A percentile compares a stretch with the other conserved stretches of the same genome.
phyloP scores from a whole-genome alignment of 352 stramenopile genomes.

The Globisporangium splendens region DNA sequence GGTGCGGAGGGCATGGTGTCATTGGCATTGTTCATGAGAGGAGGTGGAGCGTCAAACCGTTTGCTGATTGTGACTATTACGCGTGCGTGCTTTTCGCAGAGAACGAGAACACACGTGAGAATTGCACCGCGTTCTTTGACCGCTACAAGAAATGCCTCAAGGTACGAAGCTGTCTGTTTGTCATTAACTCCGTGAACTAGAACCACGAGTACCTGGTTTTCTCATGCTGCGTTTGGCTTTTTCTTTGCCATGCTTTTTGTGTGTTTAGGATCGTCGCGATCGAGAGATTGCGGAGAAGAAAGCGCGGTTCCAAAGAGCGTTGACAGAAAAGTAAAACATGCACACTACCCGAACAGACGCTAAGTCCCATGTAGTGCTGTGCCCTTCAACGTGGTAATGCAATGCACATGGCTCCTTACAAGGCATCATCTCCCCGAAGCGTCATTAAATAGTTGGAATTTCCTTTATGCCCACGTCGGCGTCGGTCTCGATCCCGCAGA shows the following conservation, averaged over 20 bases:
- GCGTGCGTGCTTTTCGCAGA: slow-evolving; percentile 21
- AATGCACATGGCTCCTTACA: background rate
- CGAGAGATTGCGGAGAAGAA: slow-evolving; percentile 31
- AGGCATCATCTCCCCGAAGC: background rate
- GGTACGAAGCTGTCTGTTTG: slow-evolving; percentile 6
- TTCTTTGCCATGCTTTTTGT: background rate
- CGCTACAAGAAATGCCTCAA: slow-evolving; percentile 69
- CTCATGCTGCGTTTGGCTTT: background rate
- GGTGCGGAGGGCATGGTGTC: slow-evolving; percentile 15
- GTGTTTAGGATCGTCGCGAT: slow-evolving; percentile 33
- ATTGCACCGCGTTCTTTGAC: slow-evolving; percentile 56
- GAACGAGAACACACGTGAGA: slow-evolving; percentile 42
- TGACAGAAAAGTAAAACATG: no score
- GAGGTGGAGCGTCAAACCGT: no score
- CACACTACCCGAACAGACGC: background rate
- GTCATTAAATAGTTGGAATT: slow-evolving; percentile 61
- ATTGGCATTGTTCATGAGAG: no score
- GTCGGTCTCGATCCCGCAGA: slow-evolving; percentile 69
- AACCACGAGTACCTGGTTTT: no score
- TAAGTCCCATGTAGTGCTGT: no score
- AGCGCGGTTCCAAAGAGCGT: slow-evolving; percentile 17
- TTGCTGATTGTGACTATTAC: background rate
- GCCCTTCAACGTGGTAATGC: background rate
- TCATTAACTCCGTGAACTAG: background rate
- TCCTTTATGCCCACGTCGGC: slow-evolving; percentile 62